Conservation (phyloP, 257 asterid species). For the Eustoma russellianum region DNA sequence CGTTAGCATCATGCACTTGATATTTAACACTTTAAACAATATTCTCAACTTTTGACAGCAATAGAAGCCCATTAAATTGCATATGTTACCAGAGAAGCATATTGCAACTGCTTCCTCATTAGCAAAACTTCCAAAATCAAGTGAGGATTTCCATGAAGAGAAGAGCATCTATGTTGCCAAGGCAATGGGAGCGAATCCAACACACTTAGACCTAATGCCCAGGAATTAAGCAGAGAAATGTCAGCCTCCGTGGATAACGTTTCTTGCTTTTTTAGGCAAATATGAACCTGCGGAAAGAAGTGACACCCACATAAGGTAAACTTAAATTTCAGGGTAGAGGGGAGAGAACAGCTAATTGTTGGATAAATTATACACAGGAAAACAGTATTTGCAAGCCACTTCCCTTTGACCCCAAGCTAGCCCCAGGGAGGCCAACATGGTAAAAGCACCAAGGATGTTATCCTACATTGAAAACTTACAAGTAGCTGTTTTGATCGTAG, state of each 20-base stretch:
- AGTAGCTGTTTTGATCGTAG: constrained; percentile 98
- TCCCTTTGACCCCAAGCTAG: not conserved
- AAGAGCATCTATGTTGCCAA: constrained; percentile 98
- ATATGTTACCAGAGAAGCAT: constrained; percentile 78
- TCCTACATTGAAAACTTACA: constrained; percentile 37
- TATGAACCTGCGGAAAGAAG: constrained; percentile 71
- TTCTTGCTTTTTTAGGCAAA: constrained; percentile 88
- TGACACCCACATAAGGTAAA: too few relatives aligned
- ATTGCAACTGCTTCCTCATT: constrained; percentile 95
- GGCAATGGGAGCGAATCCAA: constrained; percentile 90
- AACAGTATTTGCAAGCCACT: not conserved
- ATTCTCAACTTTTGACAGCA: too few relatives aligned
- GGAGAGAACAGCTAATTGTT: constrained; percentile 12
- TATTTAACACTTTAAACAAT: too few relatives aligned
- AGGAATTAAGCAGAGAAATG: constrained; percentile 81
- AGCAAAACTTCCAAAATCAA: constrained; percentile 88
- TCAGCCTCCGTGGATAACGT: constrained; percentile 80
- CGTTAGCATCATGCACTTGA: too few relatives aligned
- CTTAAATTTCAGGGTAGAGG: too few relatives aligned
- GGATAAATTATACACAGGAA: constrained; percentile 13
- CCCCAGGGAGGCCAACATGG: not conserved
- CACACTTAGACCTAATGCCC: constrained; percentile 99
- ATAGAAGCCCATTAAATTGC: not conserved
- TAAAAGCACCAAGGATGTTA: constrained; percentile 1
- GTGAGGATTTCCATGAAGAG: constrained; percentile 93